Conservation (phyloP, 495 filamentous ascomycete species). For the Penicillium roqueforti region DNA sequence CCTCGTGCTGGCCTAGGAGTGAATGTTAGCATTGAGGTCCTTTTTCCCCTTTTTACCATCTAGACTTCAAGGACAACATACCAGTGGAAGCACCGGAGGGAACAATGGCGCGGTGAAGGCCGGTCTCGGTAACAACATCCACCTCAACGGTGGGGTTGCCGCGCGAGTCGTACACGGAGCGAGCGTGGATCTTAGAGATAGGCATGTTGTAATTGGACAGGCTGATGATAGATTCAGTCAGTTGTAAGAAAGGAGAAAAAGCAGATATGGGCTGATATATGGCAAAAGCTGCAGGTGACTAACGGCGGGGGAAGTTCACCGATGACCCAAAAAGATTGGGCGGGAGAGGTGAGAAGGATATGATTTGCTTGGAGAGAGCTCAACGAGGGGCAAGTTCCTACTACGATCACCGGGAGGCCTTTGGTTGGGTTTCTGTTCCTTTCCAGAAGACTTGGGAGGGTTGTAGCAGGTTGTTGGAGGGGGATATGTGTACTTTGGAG, state of each 20-base stretch:
- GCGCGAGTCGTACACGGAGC: constrained; percentile 98
- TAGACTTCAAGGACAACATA: constrained; percentile 39
- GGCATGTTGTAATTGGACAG: constrained; percentile 60
- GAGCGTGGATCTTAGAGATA: constrained; percentile 98
- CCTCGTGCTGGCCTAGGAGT: constrained; percentile 84
- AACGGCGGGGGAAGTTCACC: constrained; percentile 45
- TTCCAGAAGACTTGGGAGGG: constrained; percentile 7
- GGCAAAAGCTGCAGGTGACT: constrained; percentile 32
- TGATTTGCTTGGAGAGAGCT: constrained; percentile 23
- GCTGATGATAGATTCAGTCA: constrained; percentile 29
- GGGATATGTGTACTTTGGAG: constrained; percentile 1
- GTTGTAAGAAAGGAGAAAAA: constrained; percentile 21
- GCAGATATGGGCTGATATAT: constrained; percentile 23
- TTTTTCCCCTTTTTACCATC: neutral
- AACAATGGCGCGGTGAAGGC: constrained; percentile 97
- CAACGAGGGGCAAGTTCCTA: constrained; percentile 18
- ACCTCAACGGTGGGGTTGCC: constrained; percentile 96
- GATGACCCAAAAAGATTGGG: constrained; percentile 45
- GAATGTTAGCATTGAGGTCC: neutral
- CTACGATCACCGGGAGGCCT: constrained; percentile 16
- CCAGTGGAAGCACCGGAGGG: constrained; percentile 97
- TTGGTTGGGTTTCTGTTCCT: constrained; percentile 15
- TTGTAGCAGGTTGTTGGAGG: neutral
- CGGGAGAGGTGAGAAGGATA: constrained; percentile 19
- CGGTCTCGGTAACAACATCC: constrained; percentile 92